Evolutionary conservation across 1,284 basidiomycete species (phyloP).

Genomic region (Sanghuangporus weigelae): DNA sequence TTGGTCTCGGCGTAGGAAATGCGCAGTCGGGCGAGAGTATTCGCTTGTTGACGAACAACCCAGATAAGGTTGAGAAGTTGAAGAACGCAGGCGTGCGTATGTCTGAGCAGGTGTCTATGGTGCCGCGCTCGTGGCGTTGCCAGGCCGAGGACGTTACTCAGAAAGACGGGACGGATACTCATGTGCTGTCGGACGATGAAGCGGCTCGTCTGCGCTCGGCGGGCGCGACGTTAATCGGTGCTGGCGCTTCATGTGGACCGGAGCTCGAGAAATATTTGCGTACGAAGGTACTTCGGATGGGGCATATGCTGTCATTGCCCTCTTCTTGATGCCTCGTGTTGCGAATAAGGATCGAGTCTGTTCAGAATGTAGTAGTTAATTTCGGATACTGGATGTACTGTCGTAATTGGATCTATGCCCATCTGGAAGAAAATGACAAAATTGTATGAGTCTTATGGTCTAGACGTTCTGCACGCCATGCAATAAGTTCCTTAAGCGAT

Average conservation of each 20-base stretch:
- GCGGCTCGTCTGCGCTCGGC: constrained; percentile 27
- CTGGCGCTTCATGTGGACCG: constrained; percentile 71
- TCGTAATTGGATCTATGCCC: background rate
- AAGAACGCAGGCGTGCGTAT: constrained; percentile 80
- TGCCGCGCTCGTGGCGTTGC: constrained; percentile 83
- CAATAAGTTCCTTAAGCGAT: background rate
- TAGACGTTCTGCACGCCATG: background rate
- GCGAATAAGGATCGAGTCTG: background rate
- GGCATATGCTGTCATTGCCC: constrained; percentile 79
- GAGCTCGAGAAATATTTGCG: constrained; percentile 95
- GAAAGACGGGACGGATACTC: constrained; percentile 32
- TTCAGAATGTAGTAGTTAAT: background rate
- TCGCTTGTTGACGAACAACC: constrained; percentile 93
- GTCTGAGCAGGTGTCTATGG: constrained; percentile 88
- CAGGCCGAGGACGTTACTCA: constrained; percentile 21
- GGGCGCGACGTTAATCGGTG: constrained; percentile 85
- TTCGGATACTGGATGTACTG: background rate
- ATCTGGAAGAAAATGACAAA: background rate
- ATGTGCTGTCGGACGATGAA: constrained; percentile 29
- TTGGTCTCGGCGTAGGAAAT: constrained; percentile 59
- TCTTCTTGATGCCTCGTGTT: constrained; percentile 1
- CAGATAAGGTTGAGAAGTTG: constrained; percentile 91
- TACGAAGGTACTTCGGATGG: constrained; percentile 96
- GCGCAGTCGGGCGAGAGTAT: constrained; percentile 49
- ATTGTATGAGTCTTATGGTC: too few species aligned